These are phyloP conservation scores for Acanthamoeba sp. DNA, from an alignment of 208 protist species.

Conservation along the genomic window DNA sequence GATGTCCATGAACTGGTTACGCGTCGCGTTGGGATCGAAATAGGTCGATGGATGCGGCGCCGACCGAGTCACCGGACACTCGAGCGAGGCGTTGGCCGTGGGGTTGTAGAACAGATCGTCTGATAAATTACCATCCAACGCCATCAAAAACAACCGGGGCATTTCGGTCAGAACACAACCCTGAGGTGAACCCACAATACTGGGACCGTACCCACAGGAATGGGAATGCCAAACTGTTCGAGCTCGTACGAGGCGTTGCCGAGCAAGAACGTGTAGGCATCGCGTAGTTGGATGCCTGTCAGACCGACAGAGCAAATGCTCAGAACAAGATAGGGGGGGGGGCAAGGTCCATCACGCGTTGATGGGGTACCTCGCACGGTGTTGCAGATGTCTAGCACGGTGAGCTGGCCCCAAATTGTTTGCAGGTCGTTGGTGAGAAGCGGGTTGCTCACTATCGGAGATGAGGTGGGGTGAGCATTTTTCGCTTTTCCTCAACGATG, in stretches of 20 bases:
- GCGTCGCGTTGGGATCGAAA: too few species aligned
- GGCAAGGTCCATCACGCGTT: neutral
- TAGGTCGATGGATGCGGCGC: neutral
- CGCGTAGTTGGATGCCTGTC: neutral
- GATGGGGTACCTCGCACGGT: neutral
- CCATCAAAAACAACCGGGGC: too few species aligned
- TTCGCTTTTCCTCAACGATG: too few species aligned
- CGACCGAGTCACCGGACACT: neutral
- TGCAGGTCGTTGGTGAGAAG: constrained; percentile 34
- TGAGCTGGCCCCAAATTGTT: constrained; percentile 69
- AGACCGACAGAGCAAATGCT: too few species aligned
- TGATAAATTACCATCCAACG: too few species aligned
- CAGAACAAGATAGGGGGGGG: too few species aligned
- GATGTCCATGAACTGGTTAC: neutral
- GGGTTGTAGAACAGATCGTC: constrained; percentile 42
- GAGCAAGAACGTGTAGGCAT: neutral
- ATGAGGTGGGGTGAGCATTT: neutral
- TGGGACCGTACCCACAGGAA: too few species aligned
- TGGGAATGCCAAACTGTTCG: neutral
- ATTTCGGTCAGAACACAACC: too few species aligned
- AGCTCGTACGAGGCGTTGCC: neutral
- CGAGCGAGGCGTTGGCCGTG: neutral
- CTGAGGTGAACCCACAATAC: too few species aligned
- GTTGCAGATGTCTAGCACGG: constrained; percentile 66
- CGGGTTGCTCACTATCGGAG: neutral